Conservation (phyloP, 768 basidiomycete species). For the Clitopilus hobsonii region DNA sequence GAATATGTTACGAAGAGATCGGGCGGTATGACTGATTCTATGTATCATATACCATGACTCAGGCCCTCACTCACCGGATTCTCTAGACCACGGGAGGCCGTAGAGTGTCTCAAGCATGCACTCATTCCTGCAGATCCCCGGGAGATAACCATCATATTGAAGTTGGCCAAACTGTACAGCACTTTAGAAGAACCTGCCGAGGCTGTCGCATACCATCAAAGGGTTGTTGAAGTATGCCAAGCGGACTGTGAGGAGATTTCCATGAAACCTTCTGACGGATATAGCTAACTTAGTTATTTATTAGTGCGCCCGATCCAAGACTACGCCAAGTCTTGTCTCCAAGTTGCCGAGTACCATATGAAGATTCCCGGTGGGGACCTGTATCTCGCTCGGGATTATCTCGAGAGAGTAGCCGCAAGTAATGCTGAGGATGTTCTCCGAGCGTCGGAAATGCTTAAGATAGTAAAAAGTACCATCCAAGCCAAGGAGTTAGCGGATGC, state of each 20-base stretch:
- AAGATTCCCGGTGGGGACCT: constrained; percentile 58
- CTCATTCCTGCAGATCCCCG: constrained; percentile 75
- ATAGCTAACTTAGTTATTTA: constrained; percentile 9
- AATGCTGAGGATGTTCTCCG: constrained; percentile 79
- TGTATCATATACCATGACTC: not conserved
- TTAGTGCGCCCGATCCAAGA: constrained; percentile 69
- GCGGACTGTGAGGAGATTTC: constrained; percentile 44
- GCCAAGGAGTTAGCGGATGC: constrained; percentile 16
- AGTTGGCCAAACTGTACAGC: constrained; percentile 68
- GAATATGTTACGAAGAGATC: constrained; percentile 90
- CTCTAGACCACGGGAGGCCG: constrained; percentile 76
- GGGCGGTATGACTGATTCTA: constrained; percentile 50
- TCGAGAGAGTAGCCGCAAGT: constrained; percentile 69
- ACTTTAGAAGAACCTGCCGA: constrained; percentile 61
- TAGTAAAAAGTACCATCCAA: constrained; percentile 36
- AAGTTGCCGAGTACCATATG: constrained; percentile 79
- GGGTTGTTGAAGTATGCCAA: constrained; percentile 70
- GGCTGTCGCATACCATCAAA: constrained; percentile 76
- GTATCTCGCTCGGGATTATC: constrained; percentile 64
- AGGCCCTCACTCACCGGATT: not conserved
- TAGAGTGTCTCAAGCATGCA: constrained; percentile 89
- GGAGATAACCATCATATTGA: constrained; percentile 69
- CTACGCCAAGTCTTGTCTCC: constrained; percentile 79
- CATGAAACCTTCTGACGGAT: constrained; percentile 17
- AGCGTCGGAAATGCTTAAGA: constrained; percentile 69